Evolutionary conservation across 768 basidiomycete genomes (phyloP), one percentile per base, ranked within the genome.

Genomic region (Coprinopsis marcescibilis): DNA sequence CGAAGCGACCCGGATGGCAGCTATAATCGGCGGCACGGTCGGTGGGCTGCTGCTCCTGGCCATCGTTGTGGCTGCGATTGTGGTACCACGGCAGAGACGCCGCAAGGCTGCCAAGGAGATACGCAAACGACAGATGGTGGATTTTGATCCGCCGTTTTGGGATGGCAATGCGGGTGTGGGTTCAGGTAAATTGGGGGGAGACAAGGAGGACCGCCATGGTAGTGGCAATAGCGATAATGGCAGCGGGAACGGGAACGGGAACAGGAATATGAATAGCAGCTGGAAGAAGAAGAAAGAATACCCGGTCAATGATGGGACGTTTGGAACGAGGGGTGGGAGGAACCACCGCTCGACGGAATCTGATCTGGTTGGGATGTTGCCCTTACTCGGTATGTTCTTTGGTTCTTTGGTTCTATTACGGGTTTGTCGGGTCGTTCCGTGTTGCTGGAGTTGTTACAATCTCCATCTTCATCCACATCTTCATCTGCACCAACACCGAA

Each of bases 361-460:
- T 36, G 38, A 40, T 40, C 38, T 40, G 21, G 38, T 40, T 40
- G 38, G 38, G 38, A 40, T 40, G 38, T 23, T 40, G 21, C 38
- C 38, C 17, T 17, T 40, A 6, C 21, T 24, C 38, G 38, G 4
- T 40, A 10, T 23, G 6, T 8, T 6, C 5, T 40, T 24, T 23
- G 38, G 25, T 24, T 8, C 38, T 20, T n/a, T n/a, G n/a, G n/a
- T n/a, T n/a, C n/a, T n/a, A n/a, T n/a, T n/a, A n/a, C n/a, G n/a
- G n/a, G n/a, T n/a, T n/a, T n/a, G n/a, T n/a, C n/a, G n/a, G 25
- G 8, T 15, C 8, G 38, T 15, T 4, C 11, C 21, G 38, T 23
- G 21, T 40, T 23, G 5, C 38, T 13, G 35, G 19, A 36, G 38
- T 5, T 15, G 17, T 40, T 23, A 8, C 21, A 40, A 6, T 24